Percentiles rank a stretch among this genome's conserved stretches.
Evolutionary conservation across 352 stramenopile genomes (phyloP).

Genomic region (Pythium phragmiticola): DNA sequence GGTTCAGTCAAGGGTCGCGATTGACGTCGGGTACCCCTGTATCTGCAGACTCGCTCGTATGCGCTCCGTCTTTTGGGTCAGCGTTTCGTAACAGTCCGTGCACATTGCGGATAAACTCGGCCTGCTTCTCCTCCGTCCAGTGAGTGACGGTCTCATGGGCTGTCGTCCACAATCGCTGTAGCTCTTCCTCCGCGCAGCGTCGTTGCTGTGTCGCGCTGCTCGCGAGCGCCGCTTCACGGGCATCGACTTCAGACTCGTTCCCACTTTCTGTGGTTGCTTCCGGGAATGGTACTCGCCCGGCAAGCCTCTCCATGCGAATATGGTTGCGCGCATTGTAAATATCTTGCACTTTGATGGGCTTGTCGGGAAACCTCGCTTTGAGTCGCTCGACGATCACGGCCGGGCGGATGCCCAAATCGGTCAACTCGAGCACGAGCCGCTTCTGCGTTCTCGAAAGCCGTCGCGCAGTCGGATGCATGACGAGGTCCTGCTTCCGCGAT

Average conservation of each 20-base stretch:
- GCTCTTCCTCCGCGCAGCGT: neutral
- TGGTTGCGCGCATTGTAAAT: conserved; percentile 56
- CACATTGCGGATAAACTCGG: neutral
- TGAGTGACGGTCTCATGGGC: neutral
- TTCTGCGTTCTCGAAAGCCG: conserved; percentile 42
- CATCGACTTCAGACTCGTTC: neutral
- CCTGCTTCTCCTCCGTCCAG: neutral
- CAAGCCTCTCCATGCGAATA: conserved; percentile 39
- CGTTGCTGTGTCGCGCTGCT: neutral
- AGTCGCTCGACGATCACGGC: conserved; percentile 41
- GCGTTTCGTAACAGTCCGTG: neutral
- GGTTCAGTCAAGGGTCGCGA: neutral
- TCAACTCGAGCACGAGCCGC: conserved; percentile 38
- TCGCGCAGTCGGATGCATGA: conserved; percentile 31
- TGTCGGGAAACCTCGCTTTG: conserved; percentile 38
- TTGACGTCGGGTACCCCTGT: neutral
- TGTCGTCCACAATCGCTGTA: neutral
- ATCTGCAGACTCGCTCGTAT: neutral
- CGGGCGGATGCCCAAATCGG: conserved; percentile 31
- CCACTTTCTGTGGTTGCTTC: neutral
- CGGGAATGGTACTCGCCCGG: conserved; percentile 33
- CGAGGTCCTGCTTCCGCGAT: conserved; percentile 26
- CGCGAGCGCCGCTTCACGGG: too few species aligned
- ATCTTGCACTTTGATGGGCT: conserved; percentile 47
- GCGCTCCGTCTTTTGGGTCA: neutral